phyloP scores from a whole-genome alignment of 805 yeast species.

The Jamesozyma gamospora region DNA sequence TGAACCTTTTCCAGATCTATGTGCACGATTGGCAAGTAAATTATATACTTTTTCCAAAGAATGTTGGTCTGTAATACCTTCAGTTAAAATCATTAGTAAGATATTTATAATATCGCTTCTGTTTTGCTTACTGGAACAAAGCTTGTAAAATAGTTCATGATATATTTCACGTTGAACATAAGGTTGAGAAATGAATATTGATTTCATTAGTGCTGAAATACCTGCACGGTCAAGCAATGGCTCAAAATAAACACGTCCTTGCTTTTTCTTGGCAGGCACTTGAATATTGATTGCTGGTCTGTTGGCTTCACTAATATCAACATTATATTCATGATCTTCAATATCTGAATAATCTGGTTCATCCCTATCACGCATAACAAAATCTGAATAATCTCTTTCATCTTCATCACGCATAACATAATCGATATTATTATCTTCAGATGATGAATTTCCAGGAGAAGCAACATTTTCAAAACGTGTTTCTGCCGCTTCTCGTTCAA shows the following conservation, averaged over 20 bases:
- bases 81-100: conserved; percentile 59
- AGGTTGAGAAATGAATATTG: conserved; percentile 65
- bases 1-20: conserved; percentile 13
- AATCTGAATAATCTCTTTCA: conserved; percentile 7
- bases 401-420: conserved; percentile 9
- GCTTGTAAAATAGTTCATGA: conserved; percentile 52
- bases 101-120: conserved; percentile 64
- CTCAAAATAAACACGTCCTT: conserved; percentile 33
- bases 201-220: conserved; percentile 58
- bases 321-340: conserved; percentile 1
- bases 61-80: conserved; percentile 55
- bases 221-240: conserved; percentile 71
- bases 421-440: conserved; percentile 11
- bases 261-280: conserved; percentile 6
- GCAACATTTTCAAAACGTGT: conserved; percentile 17
- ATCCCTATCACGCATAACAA: conserved; percentile 9
- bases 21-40: conserved; percentile 45
- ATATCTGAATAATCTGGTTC: conserved; percentile 3
- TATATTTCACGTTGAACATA: conserved; percentile 51
- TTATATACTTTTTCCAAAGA: conserved; percentile 53
- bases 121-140: conserved; percentile 71
- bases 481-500: conserved; percentile 39
- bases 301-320: conserved; percentile 5
- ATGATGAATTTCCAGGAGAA: conserved; percentile 3
- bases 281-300: background rate